phyloP scores from a whole-genome alignment of 1,139 yeast genomes.

The Tardiomyces blankii region DNA sequence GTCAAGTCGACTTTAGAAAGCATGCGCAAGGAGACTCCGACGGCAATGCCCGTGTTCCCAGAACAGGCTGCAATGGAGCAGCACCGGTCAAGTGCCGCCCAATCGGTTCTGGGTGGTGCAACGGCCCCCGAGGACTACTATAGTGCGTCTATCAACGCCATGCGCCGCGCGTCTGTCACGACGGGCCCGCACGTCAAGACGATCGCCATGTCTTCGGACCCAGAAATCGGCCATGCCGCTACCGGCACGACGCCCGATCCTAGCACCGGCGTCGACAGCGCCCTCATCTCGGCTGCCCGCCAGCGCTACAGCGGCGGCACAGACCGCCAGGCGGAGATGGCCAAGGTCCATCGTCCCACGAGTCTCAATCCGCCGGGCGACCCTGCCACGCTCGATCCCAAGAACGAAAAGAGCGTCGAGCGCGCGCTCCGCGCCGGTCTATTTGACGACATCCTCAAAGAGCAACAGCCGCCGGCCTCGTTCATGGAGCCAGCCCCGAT shows the following conservation, averaged over 20 bases:
- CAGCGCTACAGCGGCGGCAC: neutral
- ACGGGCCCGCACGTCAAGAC: conserved; percentile 20
- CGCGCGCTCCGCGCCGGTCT: conserved; percentile 7
- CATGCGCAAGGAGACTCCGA: conserved; percentile 8
- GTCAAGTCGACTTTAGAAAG: conserved; percentile 13
- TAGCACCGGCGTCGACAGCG: neutral
- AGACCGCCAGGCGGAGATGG: neutral
- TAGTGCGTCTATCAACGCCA: conserved; percentile 12
- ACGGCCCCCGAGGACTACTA: conserved; percentile 12
- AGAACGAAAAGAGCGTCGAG: conserved; percentile 7
- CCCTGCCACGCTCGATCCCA: conserved; percentile 7
- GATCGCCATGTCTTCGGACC: conserved; percentile 5
- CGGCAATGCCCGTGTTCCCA: neutral
- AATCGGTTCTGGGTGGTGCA: neutral
- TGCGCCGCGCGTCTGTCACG: conserved; percentile 15
- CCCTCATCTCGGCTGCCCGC: neutral
- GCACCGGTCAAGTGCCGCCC: neutral
- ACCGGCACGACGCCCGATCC: neutral
- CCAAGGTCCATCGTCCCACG: neutral
- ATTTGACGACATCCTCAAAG: conserved; percentile 1
- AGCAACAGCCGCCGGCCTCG: neutral
- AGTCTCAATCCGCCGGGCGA: conserved; percentile 1
- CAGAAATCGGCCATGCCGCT: neutral
- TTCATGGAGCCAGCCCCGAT: neutral
- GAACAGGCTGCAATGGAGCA: neutral